Evolutionary conservation across 208 protist genomes (phyloP).

Genomic region (Leishmania major): DNA sequence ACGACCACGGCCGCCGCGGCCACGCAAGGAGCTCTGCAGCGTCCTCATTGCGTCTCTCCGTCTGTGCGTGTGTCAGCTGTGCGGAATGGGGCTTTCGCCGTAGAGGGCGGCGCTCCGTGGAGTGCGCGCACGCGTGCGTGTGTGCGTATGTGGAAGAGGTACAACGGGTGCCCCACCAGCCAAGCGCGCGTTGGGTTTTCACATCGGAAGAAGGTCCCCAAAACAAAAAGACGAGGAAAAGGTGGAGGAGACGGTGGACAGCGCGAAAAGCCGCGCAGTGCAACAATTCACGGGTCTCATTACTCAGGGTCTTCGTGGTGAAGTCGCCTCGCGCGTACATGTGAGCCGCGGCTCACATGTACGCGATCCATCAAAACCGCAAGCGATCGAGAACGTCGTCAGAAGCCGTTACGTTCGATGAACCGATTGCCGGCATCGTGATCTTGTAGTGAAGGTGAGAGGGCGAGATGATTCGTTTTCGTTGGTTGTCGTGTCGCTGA

Average conservation of each 20-base stretch:
- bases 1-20: constrained; percentile 38
- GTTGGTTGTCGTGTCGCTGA: not conserved
- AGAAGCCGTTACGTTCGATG: not conserved
- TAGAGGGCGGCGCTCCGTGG: not conserved
- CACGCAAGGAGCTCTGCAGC: constrained; percentile 65
- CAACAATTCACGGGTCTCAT: not conserved
- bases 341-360: not conserved
- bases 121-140: not conserved
- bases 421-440: not conserved
- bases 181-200: not conserved
- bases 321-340: not conserved
- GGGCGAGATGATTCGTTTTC: not conserved
- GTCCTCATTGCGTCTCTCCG: constrained; percentile 53
- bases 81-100: not conserved
- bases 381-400: no score
- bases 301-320: not conserved
- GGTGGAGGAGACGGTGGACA: not conserved
- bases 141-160: not conserved
- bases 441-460: not conserved
- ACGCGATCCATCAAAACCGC: not conserved
- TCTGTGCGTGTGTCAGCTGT: not conserved
- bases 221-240: not conserved
- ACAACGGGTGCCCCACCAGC: not conserved
- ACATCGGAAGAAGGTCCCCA: not conserved
- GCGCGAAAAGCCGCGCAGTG: not conserved